Evolutionary conservation across 257 asterid genomes (phyloP).

Genomic region (Buddleja alternifolia): DNA sequence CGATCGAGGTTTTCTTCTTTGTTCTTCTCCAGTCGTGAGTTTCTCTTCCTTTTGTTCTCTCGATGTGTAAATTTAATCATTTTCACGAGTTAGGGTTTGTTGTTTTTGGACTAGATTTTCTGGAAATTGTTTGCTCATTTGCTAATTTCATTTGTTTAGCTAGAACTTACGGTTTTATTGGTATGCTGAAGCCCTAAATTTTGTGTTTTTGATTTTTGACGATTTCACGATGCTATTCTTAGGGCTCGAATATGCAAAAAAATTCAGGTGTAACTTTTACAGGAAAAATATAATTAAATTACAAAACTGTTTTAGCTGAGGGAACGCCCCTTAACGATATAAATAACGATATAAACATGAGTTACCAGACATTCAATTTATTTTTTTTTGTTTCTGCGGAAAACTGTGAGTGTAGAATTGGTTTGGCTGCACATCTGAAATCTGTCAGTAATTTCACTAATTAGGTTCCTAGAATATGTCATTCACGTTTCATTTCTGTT

Average conservation of each 20-base stretch:
- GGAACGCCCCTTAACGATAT: background rate
- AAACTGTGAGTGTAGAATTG: constrained; percentile 5
- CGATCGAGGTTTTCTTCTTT: constrained; percentile 40
- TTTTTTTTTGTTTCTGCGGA: background rate
- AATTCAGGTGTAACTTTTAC: background rate
- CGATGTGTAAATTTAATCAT: background rate
- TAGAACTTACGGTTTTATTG: constrained; percentile 13
- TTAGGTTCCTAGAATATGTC: constrained; percentile 5
- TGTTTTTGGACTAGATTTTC: background rate
- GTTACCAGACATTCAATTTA: background rate
- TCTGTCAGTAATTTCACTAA: background rate
- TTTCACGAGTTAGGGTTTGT: constrained; percentile 18
- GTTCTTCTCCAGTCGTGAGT: constrained; percentile 42
- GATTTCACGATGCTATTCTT: constrained; percentile 9
- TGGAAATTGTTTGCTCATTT: background rate
- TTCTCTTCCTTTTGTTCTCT: background rate
- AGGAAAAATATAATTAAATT: background rate
- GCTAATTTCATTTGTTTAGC: constrained; percentile 20
- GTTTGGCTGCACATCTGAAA: constrained; percentile 17
- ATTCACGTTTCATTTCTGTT: constrained; percentile 6
- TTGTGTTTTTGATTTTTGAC: background rate
- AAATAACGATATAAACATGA: background rate
- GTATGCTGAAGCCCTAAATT: no score
- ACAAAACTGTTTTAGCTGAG: background rate
- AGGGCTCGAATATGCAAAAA: constrained; percentile 1